Evolutionary conservation across 768 basidiomycete genomes (phyloP).

Genomic region (Panaeolus papilionaceus): DNA sequence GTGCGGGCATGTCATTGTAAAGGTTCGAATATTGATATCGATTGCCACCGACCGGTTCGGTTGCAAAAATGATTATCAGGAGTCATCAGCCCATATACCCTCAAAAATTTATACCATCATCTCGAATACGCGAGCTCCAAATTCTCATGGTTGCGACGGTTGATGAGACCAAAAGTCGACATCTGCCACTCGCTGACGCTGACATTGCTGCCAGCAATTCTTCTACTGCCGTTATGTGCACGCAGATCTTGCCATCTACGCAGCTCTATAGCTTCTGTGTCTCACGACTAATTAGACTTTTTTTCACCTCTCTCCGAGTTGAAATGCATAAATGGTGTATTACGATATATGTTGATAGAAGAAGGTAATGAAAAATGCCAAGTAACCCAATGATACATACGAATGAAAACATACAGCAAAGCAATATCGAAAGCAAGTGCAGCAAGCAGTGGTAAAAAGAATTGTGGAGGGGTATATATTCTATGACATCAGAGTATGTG

Average conservation of each 20-base stretch:
- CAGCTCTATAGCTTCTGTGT: conserved; percentile 35
- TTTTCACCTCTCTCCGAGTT: conserved; percentile 13
- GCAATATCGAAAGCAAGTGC: conserved; percentile 21
- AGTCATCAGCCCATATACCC: neutral
- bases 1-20: neutral
- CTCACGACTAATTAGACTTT: conserved; percentile 37
- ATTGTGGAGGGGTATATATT: conserved; percentile 19
- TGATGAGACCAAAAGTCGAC: neutral
- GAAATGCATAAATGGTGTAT: conserved; percentile 21
- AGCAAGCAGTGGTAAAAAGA: conserved; percentile 15
- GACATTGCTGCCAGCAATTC: neutral
- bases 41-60: conserved; percentile 4
- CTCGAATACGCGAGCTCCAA: neutral
- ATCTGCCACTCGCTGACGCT: conserved; percentile 9
- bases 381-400: conserved; percentile 10
- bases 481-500: conserved; percentile 17
- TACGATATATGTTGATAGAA: conserved; percentile 19
- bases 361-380: conserved; percentile 25
- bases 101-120: neutral
- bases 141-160: conserved; percentile 11
- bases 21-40: neutral
- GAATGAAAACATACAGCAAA: conserved; percentile 16
- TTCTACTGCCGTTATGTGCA: conserved; percentile 31
- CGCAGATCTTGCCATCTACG: conserved; percentile 28
- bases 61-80: conserved; percentile 13